Evolutionary conservation across 306 rosid genomes (phyloP), one percentile per base, ranked within the genome.

Genomic region (Myrica gale): DNA sequence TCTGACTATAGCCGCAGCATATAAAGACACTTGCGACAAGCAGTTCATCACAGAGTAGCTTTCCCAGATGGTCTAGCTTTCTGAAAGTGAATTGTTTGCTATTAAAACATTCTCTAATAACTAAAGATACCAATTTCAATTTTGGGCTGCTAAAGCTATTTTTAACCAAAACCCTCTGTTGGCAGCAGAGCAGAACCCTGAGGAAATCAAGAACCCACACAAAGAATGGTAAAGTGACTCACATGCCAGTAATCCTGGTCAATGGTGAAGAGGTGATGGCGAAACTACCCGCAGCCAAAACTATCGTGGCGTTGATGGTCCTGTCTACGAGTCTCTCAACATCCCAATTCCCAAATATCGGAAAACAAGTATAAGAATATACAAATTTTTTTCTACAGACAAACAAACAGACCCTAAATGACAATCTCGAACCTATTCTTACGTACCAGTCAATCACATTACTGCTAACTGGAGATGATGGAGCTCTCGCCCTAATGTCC

Each of bases 181-280:
- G 37, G 37, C 37, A 32, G 37, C 37, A 32, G 37, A 32, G 37
- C 37, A 3, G 37, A 32, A 32, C 37, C 37, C 37, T 32, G 37
- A 32, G 37, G 37, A 32, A 32, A 32, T 32, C 37, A 2, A 32
- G 37, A 32, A 32, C 37, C 37, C 37, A 32, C 37, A 32, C 37
- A 32, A 32, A 32, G 37, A 32, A 32, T 32, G 37, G 37, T 32
- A 32, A 83, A 80, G 70, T 17, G 0, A 84, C 97, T 76, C 51
- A 92, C 99, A 56, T 95, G 97, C 97, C 99, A 95, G 71, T 90
- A 92, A 65, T 95, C 96, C 77, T 90, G 88, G 81, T 92, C 97
- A 78, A 95, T 90, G 0, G 96, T 90, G 77, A 95, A 93, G 87
- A 95, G 75, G 97, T 88, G 60, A 95, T 89, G 9, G 91, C 88